phyloP scores from a whole-genome alignment of 768 basidiomycete genomes.

The Suillus weaverae region DNA sequence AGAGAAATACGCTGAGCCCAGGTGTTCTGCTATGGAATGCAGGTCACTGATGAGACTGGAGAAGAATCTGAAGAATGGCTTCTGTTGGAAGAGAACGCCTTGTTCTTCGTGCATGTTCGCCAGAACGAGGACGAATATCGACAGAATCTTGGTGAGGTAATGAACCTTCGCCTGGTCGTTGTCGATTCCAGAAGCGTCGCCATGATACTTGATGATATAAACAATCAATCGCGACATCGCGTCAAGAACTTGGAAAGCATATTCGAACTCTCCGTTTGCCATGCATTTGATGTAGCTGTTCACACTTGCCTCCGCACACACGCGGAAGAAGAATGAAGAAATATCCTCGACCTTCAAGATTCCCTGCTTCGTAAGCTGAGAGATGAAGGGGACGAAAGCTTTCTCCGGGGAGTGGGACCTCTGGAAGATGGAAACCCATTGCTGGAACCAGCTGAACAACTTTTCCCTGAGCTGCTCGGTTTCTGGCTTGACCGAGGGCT shows the following conservation, averaged over 20 bases:
- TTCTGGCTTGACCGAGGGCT: conserved; percentile 63
- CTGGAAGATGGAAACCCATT: conserved; percentile 96
- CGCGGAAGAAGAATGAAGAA: conserved; percentile 97
- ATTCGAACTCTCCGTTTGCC: conserved; percentile 67
- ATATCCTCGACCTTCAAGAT: conserved; percentile 95
- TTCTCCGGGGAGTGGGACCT: conserved; percentile 89
- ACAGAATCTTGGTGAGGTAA: conserved; percentile 95
- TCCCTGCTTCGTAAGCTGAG: conserved; percentile 94
- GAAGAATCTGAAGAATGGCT: conserved; percentile 98
- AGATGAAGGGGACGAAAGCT: conserved; percentile 94
- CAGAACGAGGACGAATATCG: conserved; percentile 94
- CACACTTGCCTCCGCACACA: conserved; percentile 93
- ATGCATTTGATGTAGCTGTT: conserved; percentile 81
- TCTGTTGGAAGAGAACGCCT: conserved; percentile 88
- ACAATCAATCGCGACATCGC: conserved; percentile 94
- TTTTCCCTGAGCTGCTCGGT: conserved; percentile 75
- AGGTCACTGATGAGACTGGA: conserved; percentile 94
- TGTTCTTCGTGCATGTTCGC: conserved; percentile 96
- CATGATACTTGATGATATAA: conserved; percentile 99
- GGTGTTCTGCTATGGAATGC: conserved; percentile 77
- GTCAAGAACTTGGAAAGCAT: conserved; percentile 90
- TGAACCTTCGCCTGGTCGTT: conserved; percentile 95
- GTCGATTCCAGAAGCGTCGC: conserved; percentile 89
- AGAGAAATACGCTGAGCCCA: conserved; percentile 90
- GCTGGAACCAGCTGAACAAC: conserved; percentile 79